Percentiles rank a stretch among this genome's conserved stretches.
Evolutionary conservation across 1,139 yeast species (phyloP).

Genomic region (Nakaseomyces nivariensis): DNA sequence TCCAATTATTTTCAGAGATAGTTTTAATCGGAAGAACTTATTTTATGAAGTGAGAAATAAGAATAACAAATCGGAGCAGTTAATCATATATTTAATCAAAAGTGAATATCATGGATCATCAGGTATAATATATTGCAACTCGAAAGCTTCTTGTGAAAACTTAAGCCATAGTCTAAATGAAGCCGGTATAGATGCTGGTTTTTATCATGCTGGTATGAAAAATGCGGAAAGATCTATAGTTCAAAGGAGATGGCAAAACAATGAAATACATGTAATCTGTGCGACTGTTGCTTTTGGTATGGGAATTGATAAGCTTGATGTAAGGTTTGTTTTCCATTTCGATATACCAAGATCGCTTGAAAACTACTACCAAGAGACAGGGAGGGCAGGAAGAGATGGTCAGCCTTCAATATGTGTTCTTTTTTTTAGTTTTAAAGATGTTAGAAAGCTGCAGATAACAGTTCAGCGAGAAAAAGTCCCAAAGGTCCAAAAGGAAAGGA

Average conservation of each 20-base stretch:
- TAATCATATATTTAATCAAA: constrained; percentile 47
- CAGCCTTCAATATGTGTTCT: constrained; percentile 63
- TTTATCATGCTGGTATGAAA: constrained; percentile 85
- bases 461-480: constrained; percentile 64
- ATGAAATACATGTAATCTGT: constrained; percentile 64
- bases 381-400: constrained; percentile 95
- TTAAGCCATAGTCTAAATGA: constrained; percentile 52
- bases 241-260: constrained; percentile 71
- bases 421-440: constrained; percentile 72
- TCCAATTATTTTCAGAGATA: constrained; percentile 39
- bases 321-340: constrained; percentile 75
- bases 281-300: constrained; percentile 96
- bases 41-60: constrained; percentile 66
- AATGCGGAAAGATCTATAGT: constrained; percentile 57
- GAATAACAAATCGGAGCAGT: constrained; percentile 43
- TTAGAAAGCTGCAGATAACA: constrained; percentile 56
- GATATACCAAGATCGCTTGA: constrained; percentile 80
- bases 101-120: constrained; percentile 44
- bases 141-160: constrained; percentile 75
- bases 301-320: constrained; percentile 96
- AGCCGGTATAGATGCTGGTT: constrained; percentile 57
- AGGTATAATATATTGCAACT: constrained; percentile 86
- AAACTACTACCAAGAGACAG: constrained; percentile 93
- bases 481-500: constrained; percentile 54
- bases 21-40: constrained; percentile 78